phyloP scores from a whole-genome alignment of 257 asterid species.

The Rehmannia glutinosa region DNA sequence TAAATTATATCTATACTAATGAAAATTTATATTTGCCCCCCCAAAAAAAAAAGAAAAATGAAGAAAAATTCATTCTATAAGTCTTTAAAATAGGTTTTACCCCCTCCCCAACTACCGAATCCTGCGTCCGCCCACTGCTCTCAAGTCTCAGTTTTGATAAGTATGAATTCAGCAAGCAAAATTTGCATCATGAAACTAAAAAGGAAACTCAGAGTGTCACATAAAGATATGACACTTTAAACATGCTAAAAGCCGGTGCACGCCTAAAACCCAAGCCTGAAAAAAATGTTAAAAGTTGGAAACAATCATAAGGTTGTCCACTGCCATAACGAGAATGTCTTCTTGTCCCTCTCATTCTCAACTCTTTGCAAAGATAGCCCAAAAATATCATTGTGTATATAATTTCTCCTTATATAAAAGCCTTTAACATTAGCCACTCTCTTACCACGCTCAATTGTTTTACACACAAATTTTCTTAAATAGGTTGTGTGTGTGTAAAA shows the following conservation, averaged over 20 bases:
- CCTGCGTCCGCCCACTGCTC: too few relatives aligned
- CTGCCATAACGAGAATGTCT: slow-evolving; percentile 54
- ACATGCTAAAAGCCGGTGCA: slow-evolving; percentile 35
- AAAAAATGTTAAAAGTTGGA: slow-evolving; percentile 12
- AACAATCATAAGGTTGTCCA: slow-evolving; percentile 42
- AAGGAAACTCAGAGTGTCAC: not conserved
- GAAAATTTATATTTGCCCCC: too few relatives aligned
- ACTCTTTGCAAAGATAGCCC: not conserved
- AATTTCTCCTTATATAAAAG: slow-evolving; percentile 23
- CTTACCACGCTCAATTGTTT: not conserved
- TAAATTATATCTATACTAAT: too few relatives aligned
- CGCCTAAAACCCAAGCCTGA: slow-evolving; percentile 31
- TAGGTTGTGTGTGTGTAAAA: not conserved
- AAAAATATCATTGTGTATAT: not conserved
- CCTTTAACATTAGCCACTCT: not conserved
- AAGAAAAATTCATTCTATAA: too few relatives aligned
- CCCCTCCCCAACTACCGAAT: too few relatives aligned
- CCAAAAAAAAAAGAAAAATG: too few relatives aligned
- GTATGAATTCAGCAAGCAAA: not conserved
- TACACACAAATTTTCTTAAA: not conserved
- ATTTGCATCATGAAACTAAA: not conserved
- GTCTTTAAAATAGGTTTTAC: too few relatives aligned
- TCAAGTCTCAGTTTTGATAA: too few relatives aligned
- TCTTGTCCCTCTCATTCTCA: slow-evolving; percentile 53
- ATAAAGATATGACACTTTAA: slow-evolving; percentile 12